A percentile compares a stretch with the other conserved stretches of the same genome.
phyloP scores from a whole-genome alignment of 2,329 filamentous ascomycete genomes.

The Neocucurbitaria cava region DNA sequence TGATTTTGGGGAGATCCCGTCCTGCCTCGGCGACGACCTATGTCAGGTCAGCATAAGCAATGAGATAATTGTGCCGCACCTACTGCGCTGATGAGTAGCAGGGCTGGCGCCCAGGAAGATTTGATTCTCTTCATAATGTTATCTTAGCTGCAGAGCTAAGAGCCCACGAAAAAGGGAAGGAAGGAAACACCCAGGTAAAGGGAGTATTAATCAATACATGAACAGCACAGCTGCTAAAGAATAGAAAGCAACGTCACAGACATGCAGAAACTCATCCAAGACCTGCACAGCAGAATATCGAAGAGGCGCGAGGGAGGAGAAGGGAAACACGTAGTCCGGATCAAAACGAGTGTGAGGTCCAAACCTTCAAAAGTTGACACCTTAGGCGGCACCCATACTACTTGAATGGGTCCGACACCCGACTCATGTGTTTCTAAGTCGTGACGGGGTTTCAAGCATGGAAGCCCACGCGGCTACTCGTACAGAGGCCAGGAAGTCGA shows the following conservation, averaged over 20 bases:
- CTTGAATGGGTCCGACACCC: slow-evolving; percentile 30
- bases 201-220: slow-evolving; percentile 41
- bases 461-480: slow-evolving; percentile 36
- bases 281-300: slow-evolving; percentile 46
- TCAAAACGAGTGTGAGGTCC: slow-evolving; percentile 38
- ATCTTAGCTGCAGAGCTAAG: slow-evolving; percentile 2
- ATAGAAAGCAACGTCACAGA: slow-evolving; percentile 36
- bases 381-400: slow-evolving; percentile 36
- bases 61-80: slow-evolving; percentile 9
- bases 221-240: slow-evolving; percentile 46
- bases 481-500: slow-evolving; percentile 30
- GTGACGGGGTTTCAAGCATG: slow-evolving; percentile 31
- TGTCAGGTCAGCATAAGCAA: slow-evolving; percentile 21
- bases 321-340: slow-evolving; percentile 27
- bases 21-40: slow-evolving; percentile 35
- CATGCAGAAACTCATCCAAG: slow-evolving; percentile 44
- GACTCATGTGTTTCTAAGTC: slow-evolving; percentile 40
- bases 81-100: slow-evolving; percentile 42
- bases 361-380: slow-evolving; percentile 39
- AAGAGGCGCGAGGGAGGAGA: slow-evolving; percentile 30
- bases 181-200: slow-evolving; percentile 5
- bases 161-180: not conserved
- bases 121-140: slow-evolving; percentile 41
- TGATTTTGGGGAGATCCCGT: slow-evolving; percentile 32
- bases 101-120: slow-evolving; percentile 29